phyloP scores from a whole-genome alignment of 108 stramenopile genomes.

The Mediolabrus comicus region DNA sequence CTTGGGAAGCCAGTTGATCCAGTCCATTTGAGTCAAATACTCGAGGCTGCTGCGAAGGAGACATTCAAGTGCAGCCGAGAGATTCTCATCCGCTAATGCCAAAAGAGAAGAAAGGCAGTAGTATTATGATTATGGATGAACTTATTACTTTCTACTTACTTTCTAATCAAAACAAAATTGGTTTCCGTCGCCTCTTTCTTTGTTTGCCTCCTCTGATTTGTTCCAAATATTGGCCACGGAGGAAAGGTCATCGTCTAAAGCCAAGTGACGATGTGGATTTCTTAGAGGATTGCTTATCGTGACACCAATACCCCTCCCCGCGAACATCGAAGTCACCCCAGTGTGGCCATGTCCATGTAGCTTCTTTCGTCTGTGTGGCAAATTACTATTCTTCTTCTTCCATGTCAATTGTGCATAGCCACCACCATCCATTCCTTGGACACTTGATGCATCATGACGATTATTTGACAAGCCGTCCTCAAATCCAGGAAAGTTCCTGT shows the following conservation, averaged over 20 bases:
- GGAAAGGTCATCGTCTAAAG: not conserved
- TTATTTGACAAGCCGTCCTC: not conserved
- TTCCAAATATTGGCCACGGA: not conserved
- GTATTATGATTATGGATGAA: too few species aligned
- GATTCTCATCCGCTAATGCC: conserved; percentile 1
- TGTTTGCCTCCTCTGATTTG: not conserved
- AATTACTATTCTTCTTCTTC: not conserved
- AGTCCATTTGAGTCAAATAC: not conserved
- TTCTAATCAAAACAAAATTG: not conserved
- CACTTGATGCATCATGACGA: not conserved
- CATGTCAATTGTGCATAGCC: not conserved
- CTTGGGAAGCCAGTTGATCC: conserved; percentile 48
- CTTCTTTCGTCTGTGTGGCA: too few species aligned
- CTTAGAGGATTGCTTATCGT: not conserved
- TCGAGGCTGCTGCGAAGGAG: conserved; percentile 3
- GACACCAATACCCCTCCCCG: not conserved
- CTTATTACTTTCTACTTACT: too few species aligned
- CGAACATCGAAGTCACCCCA: not conserved
- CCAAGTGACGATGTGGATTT: not conserved
- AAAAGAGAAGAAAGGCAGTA: not conserved
- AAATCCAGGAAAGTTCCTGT: not conserved
- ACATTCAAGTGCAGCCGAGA: not conserved
- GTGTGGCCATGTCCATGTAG: not conserved
- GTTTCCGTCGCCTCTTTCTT: not conserved
- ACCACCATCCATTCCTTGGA: not conserved